A percentile compares a stretch with the other conserved stretches of the same genome.
These are phyloP conservation scores for Smittium mucronatum DNA, from an alignment of 371 early-diverging fungal genomes.

Conservation along the genomic window DNA sequence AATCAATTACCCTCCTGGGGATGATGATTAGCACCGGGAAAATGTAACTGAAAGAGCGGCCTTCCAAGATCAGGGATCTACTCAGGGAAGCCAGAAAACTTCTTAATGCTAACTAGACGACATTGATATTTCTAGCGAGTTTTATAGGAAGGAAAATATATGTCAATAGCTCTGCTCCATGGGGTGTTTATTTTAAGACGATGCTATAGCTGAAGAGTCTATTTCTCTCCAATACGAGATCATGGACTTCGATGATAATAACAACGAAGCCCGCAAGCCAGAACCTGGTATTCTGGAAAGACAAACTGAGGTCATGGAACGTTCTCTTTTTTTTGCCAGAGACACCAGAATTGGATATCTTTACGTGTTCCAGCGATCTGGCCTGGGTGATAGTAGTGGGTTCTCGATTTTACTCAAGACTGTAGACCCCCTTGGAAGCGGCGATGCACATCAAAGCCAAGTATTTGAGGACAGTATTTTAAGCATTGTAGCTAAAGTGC, in stretches of 20 bases:
- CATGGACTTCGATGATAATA: neutral
- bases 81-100: neutral
- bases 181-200: neutral
- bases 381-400: neutral
- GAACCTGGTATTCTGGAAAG: neutral
- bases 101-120: neutral
- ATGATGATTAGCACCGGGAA: neutral
- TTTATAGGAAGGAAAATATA: neutral
- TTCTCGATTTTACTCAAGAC: neutral
- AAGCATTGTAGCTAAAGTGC: neutral
- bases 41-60: neutral
- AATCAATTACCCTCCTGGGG: neutral
- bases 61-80: neutral
- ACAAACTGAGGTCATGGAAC: neutral
- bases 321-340: neutral
- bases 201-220: neutral
- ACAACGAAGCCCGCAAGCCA: neutral
- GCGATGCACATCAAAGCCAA: neutral
- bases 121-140: neutral
- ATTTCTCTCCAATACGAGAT: neutral
- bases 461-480: neutral
- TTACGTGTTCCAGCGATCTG: neutral
- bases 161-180: neutral
- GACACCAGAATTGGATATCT: too few species aligned
- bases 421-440: neutral